phyloP scores from a whole-genome alignment of 805 yeast species.

The Lipomyces anomalus region DNA sequence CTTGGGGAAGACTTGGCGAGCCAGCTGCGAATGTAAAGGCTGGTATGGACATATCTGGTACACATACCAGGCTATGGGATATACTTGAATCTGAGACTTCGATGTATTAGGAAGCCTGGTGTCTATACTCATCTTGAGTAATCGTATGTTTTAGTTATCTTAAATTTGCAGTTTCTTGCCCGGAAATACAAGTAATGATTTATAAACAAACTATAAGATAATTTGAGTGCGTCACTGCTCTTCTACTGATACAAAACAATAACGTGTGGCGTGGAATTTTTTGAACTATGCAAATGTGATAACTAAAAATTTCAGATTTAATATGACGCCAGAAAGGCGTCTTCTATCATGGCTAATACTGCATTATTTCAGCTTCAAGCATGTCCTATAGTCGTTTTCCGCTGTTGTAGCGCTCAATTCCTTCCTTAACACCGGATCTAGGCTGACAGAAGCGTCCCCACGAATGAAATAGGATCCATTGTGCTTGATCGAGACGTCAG shows the following conservation, averaged over 20 bases:
- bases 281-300: too few relatives aligned
- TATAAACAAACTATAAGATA: too few relatives aligned
- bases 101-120: too few relatives aligned
- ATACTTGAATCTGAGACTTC: constrained; percentile 12
- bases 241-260: too few relatives aligned
- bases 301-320: too few relatives aligned
- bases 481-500: constrained; percentile 34
- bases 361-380: constrained; percentile 10
- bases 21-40: constrained; percentile 3
- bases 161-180: too few relatives aligned
- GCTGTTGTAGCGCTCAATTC: constrained; percentile 10
- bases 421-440: constrained; percentile 10
- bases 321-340: too few relatives aligned
- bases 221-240: too few relatives aligned
- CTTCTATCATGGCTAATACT: constrained; percentile 9
- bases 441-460: constrained; percentile 39
- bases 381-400: constrained; percentile 19
- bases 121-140: too few relatives aligned
- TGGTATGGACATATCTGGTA: constrained; percentile 3
- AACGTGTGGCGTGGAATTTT: too few relatives aligned
- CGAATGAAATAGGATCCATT: constrained; percentile 37
- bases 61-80: constrained; percentile 20
- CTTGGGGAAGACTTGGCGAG: constrained; percentile 41
- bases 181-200: too few relatives aligned
- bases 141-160: too few relatives aligned